Percentiles rank a stretch among this genome's conserved stretches.
These are phyloP conservation scores for Fusarium domesticum DNA, from an alignment of 2,329 filamentous ascomycete species.

Conservation along the genomic window DNA sequence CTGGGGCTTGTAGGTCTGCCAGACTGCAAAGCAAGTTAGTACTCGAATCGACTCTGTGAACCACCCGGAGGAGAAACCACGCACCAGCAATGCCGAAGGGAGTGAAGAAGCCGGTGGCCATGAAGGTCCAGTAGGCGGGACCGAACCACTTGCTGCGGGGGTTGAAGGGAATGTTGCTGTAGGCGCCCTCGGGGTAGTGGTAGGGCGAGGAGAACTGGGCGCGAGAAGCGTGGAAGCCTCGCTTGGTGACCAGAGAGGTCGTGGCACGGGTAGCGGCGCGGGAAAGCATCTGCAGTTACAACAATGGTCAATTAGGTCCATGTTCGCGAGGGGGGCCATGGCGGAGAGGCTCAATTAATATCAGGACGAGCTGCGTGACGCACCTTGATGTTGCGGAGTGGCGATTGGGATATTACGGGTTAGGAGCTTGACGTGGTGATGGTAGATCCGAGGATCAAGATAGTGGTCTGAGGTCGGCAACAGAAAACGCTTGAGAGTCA, in stretches of 20 bases:
- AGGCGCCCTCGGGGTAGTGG: slow-evolving; percentile 97
- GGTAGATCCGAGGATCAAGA: slow-evolving; percentile 28
- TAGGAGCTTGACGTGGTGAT: slow-evolving; percentile 30
- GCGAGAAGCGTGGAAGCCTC: slow-evolving; percentile 91
- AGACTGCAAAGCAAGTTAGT: slow-evolving; percentile 40
- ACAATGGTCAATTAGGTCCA: slow-evolving; percentile 41
- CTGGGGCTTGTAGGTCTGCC: slow-evolving; percentile 43
- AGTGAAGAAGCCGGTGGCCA: slow-evolving; percentile 52
- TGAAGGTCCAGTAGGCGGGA: slow-evolving; percentile 76
- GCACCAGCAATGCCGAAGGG: slow-evolving; percentile 63
- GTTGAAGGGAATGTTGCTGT: slow-evolving; percentile 96
- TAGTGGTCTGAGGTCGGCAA: slow-evolving; percentile 33
- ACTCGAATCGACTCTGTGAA: slow-evolving; percentile 9
- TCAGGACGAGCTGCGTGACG: slow-evolving; percentile 7
- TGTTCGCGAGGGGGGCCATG: background rate
- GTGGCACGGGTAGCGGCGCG: slow-evolving; percentile 64
- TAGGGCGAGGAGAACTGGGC: slow-evolving; percentile 83
- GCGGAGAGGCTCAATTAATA: slow-evolving; percentile 6
- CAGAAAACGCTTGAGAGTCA: slow-evolving; percentile 30
- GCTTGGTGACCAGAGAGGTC: slow-evolving; percentile 72
- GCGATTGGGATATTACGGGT: slow-evolving; percentile 22
- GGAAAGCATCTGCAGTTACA: slow-evolving; percentile 71
- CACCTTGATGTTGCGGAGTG: slow-evolving; percentile 30
- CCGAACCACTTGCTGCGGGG: slow-evolving; percentile 83
- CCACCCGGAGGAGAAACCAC: slow-evolving; percentile 34